Conservation (phyloP, 441 rosid genomes). For the Melastoma candidum region DNA sequence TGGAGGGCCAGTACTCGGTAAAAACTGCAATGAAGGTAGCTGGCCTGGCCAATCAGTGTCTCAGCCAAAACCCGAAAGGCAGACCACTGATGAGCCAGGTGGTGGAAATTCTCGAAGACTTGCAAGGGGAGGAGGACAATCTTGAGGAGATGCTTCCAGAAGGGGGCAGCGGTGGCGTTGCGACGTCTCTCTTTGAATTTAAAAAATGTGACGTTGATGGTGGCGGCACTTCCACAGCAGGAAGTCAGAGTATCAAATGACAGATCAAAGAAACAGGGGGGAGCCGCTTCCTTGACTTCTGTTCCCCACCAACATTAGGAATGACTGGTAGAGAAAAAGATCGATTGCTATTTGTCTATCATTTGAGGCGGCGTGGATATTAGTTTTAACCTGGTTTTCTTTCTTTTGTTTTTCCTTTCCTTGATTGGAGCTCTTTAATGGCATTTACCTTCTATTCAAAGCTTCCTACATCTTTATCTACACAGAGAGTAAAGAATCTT, state of each 20-base stretch:
- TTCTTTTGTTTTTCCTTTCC: too few species aligned
- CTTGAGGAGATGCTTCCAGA: constrained; percentile 35
- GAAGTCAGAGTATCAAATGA: constrained; percentile 8
- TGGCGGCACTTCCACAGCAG: constrained; percentile 13
- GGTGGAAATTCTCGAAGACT: constrained; percentile 68
- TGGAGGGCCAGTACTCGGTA: constrained; percentile 81
- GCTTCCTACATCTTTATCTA: too few species aligned
- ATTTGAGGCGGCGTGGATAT: too few species aligned
- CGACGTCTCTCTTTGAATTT: constrained; percentile 44
- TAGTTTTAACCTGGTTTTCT: too few species aligned
- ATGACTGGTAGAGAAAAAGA: too few species aligned
- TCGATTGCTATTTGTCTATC: too few species aligned
- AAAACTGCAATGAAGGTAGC: constrained; percentile 68
- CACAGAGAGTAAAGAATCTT: too few species aligned
- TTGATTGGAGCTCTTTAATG: too few species aligned
- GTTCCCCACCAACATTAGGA: too few species aligned
- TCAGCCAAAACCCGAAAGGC: constrained; percentile 97
- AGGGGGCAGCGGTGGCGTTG: constrained; percentile 27
- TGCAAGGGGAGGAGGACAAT: constrained; percentile 28
- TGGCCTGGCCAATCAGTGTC: constrained; percentile 70
- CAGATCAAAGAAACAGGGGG: too few species aligned
- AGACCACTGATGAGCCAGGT: constrained; percentile 87
- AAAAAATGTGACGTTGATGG: constrained; percentile 20
- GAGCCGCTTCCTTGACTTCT: too few species aligned
- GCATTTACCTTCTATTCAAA: too few species aligned